Evolutionary conservation across 2,329 filamentous ascomycete genomes (phyloP), one percentile per base, ranked within the genome.

Genomic region (Atkinsonella texensis): DNA sequence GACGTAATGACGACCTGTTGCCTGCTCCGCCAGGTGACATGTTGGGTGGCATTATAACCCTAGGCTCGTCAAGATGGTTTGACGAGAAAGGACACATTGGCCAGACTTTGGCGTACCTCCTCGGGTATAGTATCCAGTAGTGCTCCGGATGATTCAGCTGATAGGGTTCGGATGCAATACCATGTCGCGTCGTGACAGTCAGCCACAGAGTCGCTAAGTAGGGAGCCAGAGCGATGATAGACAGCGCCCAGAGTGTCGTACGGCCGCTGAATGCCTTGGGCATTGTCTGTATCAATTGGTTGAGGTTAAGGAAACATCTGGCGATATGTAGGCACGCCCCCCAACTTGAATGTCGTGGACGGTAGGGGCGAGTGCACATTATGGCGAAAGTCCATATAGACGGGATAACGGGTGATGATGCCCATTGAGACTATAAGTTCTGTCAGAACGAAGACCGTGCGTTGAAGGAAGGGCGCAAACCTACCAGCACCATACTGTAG

Each of bases 51-150:
- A 68, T 46, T 20, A 75, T 9, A 3, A 74, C 67, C 4, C 67
- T 60, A 1, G 74, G 73, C 54, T 77, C 73, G 50, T 78, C 73
- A 4, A 76, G 60, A 41, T 70, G 66, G 46, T 76, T 77, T n/a
- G 11, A 75, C 60, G 0, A 75, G 62, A 20, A 77, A 68, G 11
- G 60, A 61, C 11, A 74, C 51, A 23, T 74, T 60, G 0, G 71
- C 68, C 4, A 73, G 47, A 3, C 53, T 43, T 0, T 57, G 60
- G 0, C 47, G 50, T 0, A 66, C 46, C 3, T 57, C 58, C 3
- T 55, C 57, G 2, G 45, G 12, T 12, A 47, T 5, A 3, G 18
- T 39, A 35, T 47, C 33, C 4, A 4, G 70, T 39, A 2, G 69
- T 48, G 1, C 33, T 61, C 17, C 0, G 72, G 70, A 50, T 74